Conservation (phyloP, 768 basidiomycete species). For the Crepidotus variabilis region DNA sequence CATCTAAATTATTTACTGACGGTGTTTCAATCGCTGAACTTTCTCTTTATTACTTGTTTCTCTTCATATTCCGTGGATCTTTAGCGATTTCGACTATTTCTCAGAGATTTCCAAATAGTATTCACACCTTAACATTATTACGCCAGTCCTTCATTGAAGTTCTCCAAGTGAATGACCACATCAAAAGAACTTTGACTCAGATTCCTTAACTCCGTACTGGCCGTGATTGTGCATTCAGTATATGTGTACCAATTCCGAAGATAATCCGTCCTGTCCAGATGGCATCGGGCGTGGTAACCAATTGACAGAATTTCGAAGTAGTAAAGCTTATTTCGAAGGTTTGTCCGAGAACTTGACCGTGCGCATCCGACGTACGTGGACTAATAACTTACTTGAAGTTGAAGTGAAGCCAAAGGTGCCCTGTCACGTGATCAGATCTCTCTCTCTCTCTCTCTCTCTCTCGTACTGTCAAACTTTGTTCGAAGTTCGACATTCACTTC, state of each 20-base stretch:
- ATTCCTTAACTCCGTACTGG: background rate
- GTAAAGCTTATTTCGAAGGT: background rate
- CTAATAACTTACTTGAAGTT: too few relatives aligned
- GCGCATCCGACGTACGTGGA: too few relatives aligned
- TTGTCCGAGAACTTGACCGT: conserved; percentile 13
- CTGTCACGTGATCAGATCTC: too few relatives aligned
- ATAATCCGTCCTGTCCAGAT: background rate
- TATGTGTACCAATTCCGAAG: background rate
- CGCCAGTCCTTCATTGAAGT: background rate
- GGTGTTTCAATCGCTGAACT: too few relatives aligned
- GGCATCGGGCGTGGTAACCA: background rate
- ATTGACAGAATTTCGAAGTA: background rate
- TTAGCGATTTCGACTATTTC: too few relatives aligned
- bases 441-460: too few relatives aligned
- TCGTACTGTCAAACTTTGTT: too few relatives aligned
- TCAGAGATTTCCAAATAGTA: too few relatives aligned
- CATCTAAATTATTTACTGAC: too few relatives aligned
- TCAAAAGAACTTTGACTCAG: background rate
- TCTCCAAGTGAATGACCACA: background rate
- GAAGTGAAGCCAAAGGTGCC: too few relatives aligned
- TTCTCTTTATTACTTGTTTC: background rate
- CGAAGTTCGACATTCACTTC: conserved; percentile 11
- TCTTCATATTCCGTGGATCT: too few relatives aligned
- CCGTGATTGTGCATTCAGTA: background rate
- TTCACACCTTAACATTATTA: background rate